A percentile compares a stretch with the other conserved stretches of the same genome.
These are phyloP conservation scores for Panicum miliaceum DNA, from an alignment of 176 grass and related monocot species.

Conservation along the genomic window DNA sequence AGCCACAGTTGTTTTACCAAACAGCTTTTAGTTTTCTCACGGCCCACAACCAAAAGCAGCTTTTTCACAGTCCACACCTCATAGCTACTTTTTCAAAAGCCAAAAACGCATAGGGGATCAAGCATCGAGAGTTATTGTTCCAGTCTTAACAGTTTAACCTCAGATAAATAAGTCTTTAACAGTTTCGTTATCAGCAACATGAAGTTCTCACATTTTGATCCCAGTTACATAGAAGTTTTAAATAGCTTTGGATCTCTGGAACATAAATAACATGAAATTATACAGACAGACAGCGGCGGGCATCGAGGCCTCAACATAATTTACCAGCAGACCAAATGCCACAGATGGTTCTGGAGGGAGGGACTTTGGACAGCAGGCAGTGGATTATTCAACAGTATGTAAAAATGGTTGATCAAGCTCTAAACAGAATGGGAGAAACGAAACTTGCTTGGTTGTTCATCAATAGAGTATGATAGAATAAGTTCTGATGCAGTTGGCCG, in stretches of 20 bases:
- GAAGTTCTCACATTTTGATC: neutral
- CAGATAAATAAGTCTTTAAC: neutral
- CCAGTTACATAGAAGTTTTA: neutral
- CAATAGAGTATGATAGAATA: slow-evolving; percentile 13
- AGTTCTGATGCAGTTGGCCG: neutral
- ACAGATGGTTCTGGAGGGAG: neutral
- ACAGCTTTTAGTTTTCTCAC: too few species aligned
- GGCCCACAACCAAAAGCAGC: too few species aligned
- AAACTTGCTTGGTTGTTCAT: slow-evolving; percentile 36
- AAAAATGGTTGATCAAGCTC: slow-evolving; percentile 4
- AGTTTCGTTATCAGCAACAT: neutral
- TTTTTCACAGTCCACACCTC: too few species aligned
- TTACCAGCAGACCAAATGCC: slow-evolving; percentile 27
- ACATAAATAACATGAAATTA: slow-evolving; percentile 19
- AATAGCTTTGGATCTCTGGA: neutral
- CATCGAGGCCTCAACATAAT: slow-evolving; percentile 13
- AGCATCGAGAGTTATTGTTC: neutral
- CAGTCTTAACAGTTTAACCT: neutral
- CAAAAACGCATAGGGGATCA: neutral
- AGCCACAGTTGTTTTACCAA: too few species aligned
- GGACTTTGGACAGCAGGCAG: slow-evolving; percentile 1
- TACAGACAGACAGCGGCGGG: slow-evolving; percentile 26
- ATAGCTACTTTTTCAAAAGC: too few species aligned
- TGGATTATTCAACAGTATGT: slow-evolving; percentile 34
- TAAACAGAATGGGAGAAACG: slow-evolving; percentile 22